phyloP scores from a whole-genome alignment of 371 early-diverging fungal species.

The Mucor irregularis region DNA sequence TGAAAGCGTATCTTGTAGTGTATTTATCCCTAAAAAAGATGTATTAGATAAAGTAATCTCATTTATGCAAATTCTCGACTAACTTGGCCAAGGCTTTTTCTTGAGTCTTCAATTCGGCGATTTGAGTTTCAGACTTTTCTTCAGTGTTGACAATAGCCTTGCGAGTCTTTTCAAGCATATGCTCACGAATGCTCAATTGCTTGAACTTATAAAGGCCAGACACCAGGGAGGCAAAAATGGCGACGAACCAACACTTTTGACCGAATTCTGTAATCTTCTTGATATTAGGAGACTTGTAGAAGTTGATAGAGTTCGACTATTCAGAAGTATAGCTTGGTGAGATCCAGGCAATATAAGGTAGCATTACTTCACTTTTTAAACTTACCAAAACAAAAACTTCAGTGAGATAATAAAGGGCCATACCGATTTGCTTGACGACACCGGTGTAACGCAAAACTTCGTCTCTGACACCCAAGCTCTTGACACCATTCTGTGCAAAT shows the following conservation, averaged over 20 bases:
- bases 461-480: slow-evolving; percentile 52
- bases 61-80: slow-evolving; percentile 5
- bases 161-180: slow-evolving; percentile 37
- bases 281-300: slow-evolving; percentile 47
- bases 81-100: slow-evolving; percentile 46
- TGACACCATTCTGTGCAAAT: slow-evolving; percentile 57
- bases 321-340: background rate
- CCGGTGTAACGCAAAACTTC: slow-evolving; percentile 52
- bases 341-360: background rate
- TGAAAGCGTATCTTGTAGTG: slow-evolving; percentile 49
- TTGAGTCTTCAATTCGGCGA: slow-evolving; percentile 28
- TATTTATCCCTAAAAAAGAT: slow-evolving; percentile 52
- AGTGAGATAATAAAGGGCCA: slow-evolving; percentile 57
- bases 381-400: slow-evolving; percentile 63
- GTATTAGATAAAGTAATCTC: no score
- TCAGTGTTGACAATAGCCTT: slow-evolving; percentile 26
- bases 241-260: slow-evolving; percentile 66
- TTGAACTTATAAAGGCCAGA: slow-evolving; percentile 66
- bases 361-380: no score
- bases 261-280: slow-evolving; percentile 55
- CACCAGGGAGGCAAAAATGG: slow-evolving; percentile 59
- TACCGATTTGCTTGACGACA: slow-evolving; percentile 54
- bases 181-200: slow-evolving; percentile 41
- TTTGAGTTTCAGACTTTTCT: slow-evolving; percentile 19
- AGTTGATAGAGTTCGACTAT: slow-evolving; percentile 38